Conservation (phyloP, 495 filamentous ascomycete genomes). For the Xylaria grammica region DNA sequence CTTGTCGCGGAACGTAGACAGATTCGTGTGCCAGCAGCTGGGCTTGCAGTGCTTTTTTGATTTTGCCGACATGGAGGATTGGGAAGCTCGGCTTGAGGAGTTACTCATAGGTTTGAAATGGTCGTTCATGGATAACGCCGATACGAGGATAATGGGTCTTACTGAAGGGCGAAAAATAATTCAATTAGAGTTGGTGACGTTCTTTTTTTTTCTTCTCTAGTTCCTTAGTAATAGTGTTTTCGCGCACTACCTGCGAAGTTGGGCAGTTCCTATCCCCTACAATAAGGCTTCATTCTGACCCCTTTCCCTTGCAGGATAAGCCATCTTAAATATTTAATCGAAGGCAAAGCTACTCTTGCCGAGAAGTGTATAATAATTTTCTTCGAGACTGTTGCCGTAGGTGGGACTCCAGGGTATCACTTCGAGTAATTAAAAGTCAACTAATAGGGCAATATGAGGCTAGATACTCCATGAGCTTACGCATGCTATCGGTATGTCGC, state of each 20-base stretch:
- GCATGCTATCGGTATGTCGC: background rate
- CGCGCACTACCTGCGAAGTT: background rate
- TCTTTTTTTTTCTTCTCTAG: too few relatives aligned
- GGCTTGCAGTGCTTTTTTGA: background rate
- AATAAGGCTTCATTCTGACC: background rate
- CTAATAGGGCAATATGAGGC: background rate
- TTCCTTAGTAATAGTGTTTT: too few relatives aligned
- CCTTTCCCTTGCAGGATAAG: background rate
- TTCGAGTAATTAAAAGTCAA: background rate
- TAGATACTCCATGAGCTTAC: background rate
- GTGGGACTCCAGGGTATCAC: background rate
- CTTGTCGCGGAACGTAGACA: background rate
- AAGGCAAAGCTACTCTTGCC: background rate
- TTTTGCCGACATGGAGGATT: background rate
- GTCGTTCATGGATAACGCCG: background rate
- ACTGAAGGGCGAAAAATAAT: background rate
- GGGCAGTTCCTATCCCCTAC: background rate
- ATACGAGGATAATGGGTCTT: background rate
- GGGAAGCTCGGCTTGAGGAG: background rate
- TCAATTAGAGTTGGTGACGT: constrained; percentile 1
- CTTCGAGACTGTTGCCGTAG: background rate
- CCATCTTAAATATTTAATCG: background rate
- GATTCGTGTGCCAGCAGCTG: background rate
- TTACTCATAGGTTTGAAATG: background rate
- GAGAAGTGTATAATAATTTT: background rate